Conservation (phyloP, 2,329 filamentous ascomycete species). For the Trichoderma sp. region DNA sequence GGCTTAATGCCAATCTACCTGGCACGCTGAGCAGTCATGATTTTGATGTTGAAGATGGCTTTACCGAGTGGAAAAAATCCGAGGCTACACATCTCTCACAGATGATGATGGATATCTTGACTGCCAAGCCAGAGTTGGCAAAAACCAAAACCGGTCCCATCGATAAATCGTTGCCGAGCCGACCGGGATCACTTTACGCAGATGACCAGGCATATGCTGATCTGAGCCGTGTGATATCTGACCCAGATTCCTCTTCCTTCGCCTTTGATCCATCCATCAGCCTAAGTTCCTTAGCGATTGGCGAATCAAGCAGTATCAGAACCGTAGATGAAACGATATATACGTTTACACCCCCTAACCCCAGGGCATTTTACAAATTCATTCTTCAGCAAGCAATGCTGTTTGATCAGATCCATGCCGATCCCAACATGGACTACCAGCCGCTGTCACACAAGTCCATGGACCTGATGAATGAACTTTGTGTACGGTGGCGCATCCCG, state of each 20-base stretch:
- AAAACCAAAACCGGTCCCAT: slow-evolving; percentile 65
- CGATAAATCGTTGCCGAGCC: slow-evolving; percentile 57
- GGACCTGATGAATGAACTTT: slow-evolving; percentile 82
- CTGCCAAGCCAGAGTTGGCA: slow-evolving; percentile 79
- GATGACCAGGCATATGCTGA: slow-evolving; percentile 55
- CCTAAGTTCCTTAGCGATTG: slow-evolving; percentile 63
- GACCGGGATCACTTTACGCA: slow-evolving; percentile 44
- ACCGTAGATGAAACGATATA: slow-evolving; percentile 66
- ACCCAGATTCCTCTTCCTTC: slow-evolving; percentile 41
- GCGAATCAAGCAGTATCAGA: slow-evolving; percentile 51
- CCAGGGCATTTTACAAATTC: slow-evolving; percentile 78
- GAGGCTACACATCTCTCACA: slow-evolving; percentile 84
- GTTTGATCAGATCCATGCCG: slow-evolving; percentile 58
- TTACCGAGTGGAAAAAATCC: slow-evolving; percentile 85
- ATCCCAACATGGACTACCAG: slow-evolving; percentile 47
- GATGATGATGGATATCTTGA: slow-evolving; percentile 89
- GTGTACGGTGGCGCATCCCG: slow-evolving; percentile 84
- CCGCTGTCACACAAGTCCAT: slow-evolving; percentile 74
- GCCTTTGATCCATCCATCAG: slow-evolving; percentile 66
- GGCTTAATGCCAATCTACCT: slow-evolving; percentile 75
- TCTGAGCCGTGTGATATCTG: slow-evolving; percentile 51
- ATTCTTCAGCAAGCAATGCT: slow-evolving; percentile 75
- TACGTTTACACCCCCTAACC: slow-evolving; percentile 84
- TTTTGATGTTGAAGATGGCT: slow-evolving; percentile 87
- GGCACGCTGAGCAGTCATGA: slow-evolving; percentile 79